Evolutionary conservation across 2,329 filamentous ascomycete genomes (phyloP).

Genomic region (Nigrograna mackinnonii): DNA sequence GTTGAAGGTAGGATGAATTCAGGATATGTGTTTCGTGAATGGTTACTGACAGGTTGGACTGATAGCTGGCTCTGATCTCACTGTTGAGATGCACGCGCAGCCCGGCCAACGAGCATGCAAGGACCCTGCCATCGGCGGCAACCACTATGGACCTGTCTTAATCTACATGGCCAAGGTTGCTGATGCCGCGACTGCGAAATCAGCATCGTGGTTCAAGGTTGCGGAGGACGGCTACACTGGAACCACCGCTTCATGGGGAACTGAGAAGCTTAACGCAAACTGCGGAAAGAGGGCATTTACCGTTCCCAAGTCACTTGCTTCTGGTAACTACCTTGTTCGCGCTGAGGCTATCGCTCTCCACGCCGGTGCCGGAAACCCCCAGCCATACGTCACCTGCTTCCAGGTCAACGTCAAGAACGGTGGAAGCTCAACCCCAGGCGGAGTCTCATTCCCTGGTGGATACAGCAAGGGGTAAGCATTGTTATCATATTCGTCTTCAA

Average conservation of each 20-base stretch:
- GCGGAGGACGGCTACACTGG: conserved; percentile 41
- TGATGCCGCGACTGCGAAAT: conserved; percentile 35
- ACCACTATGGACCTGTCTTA: conserved; percentile 42
- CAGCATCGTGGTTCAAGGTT: conserved; percentile 41
- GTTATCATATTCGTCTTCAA: neutral
- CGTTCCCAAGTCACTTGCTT: conserved; percentile 35
- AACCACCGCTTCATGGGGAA: conserved; percentile 39
- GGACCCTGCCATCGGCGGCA: conserved; percentile 39
- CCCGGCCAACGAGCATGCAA: conserved; percentile 33
- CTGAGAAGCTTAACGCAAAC: conserved; percentile 43
- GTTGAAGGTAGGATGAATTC: conserved; percentile 38
- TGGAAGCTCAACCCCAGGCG: conserved; percentile 33
- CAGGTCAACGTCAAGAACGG: conserved; percentile 42
- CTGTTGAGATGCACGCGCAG: conserved; percentile 43
- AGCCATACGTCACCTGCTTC: conserved; percentile 41
- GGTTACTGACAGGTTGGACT: conserved; percentile 12
- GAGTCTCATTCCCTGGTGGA: conserved; percentile 38
- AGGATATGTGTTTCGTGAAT: neutral
- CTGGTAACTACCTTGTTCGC: conserved; percentile 37
- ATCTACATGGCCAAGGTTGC: conserved; percentile 43
- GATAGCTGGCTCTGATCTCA: conserved; percentile 34
- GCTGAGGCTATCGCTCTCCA: conserved; percentile 39
- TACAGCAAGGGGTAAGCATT: conserved; percentile 30
- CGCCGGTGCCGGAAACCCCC: conserved; percentile 31
- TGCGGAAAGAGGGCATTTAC: conserved; percentile 40